Percentiles rank a stretch among this genome's conserved stretches.
These are phyloP conservation scores for Ustilago bromivora DNA, from an alignment of 1,284 basidiomycete genomes.

Conservation along the genomic window DNA sequence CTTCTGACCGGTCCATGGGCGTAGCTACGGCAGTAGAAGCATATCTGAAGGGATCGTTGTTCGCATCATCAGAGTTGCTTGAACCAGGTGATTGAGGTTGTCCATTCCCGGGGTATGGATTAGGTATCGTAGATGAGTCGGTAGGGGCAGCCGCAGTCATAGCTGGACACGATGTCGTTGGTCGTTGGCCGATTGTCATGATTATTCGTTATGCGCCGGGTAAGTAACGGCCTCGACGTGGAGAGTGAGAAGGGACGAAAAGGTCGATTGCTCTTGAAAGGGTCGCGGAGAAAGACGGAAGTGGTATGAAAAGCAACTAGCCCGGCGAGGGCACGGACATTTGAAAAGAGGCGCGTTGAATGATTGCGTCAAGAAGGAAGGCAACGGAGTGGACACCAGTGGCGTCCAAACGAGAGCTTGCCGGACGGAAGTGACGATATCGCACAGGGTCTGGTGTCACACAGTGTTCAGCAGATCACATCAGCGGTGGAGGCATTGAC, in stretches of 20 bases:
- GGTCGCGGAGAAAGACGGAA: too few species aligned
- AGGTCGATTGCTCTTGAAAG: neutral
- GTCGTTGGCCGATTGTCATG: neutral
- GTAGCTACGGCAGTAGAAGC: slow-evolving; percentile 23
- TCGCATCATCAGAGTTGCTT: neutral
- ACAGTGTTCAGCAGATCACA: neutral
- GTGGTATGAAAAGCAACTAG: neutral
- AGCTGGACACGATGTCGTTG: neutral
- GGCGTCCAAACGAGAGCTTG: neutral
- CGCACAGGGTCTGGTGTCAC: slow-evolving; percentile 1
- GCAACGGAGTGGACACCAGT: neutral
- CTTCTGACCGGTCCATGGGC: slow-evolving; percentile 20
- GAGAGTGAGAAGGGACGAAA: neutral
- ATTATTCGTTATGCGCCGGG: neutral
- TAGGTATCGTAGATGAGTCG: neutral
- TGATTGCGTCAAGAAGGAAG: neutral
- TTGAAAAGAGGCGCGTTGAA: neutral
- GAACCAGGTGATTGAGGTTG: neutral
- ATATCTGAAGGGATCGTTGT: neutral
- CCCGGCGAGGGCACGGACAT: neutral
- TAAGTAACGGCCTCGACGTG: neutral
- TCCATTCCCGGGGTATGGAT: neutral
- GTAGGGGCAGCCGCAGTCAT: neutral
- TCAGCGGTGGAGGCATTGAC: neutral
- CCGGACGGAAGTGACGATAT: neutral